These are phyloP conservation scores for Dispira parvispora DNA, from an alignment of 192 early-diverging fungal genomes.

Conservation along the genomic window DNA sequence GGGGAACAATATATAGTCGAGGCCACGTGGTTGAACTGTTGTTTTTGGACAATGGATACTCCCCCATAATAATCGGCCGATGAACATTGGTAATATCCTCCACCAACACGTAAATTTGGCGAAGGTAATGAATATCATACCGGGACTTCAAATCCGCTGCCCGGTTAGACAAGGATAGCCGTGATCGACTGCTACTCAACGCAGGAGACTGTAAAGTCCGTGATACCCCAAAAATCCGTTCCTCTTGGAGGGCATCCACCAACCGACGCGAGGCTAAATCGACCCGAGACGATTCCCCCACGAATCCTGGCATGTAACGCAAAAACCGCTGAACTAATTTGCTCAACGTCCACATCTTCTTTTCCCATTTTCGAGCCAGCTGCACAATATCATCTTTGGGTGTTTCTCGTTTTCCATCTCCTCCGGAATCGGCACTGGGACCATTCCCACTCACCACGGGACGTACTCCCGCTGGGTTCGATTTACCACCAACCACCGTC, in stretches of 20 bases:
- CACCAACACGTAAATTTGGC: constrained; percentile 26
- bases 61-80: constrained; percentile 27
- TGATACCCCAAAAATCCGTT: constrained; percentile 29
- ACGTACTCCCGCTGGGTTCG: constrained; percentile 14
- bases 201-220: constrained; percentile 24
- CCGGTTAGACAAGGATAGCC: constrained; percentile 18
- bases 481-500: constrained; percentile 1
- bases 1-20: constrained; percentile 32
- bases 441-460: constrained; percentile 14
- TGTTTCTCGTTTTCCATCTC: not conserved
- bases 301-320: constrained; percentile 24
- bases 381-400: constrained; percentile 14
- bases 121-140: constrained; percentile 29
- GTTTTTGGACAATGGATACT: constrained; percentile 23
- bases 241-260: constrained; percentile 20
- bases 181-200: constrained; percentile 25
- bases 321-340: constrained; percentile 17
- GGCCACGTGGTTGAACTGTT: constrained; percentile 29
- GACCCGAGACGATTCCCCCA: constrained; percentile 22
- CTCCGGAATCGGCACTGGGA: not conserved
- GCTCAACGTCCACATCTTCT: not conserved
- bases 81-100: constrained; percentile 25
- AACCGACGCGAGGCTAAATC: constrained; percentile 23
- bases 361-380: constrained; percentile 13
- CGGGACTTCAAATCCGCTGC: constrained; percentile 11